phyloP scores from a whole-genome alignment of 2,329 filamentous ascomycete species.

The Neopestalotiopsis sp. region DNA sequence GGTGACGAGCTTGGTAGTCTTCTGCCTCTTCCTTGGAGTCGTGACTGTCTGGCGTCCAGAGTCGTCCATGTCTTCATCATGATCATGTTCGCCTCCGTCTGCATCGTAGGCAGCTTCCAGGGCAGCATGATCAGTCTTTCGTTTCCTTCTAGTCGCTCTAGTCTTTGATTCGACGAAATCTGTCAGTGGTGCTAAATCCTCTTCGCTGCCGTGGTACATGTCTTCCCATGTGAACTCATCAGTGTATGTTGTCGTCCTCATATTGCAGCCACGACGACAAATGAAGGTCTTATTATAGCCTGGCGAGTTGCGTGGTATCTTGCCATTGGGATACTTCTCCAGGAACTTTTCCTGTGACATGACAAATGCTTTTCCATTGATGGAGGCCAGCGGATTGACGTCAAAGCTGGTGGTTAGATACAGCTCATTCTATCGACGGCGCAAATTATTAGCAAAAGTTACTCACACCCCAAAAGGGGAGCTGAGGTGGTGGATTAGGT shows the following conservation, averaged over 20 bases:
- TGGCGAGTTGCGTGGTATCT: constrained; percentile 72
- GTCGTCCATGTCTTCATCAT: constrained; percentile 35
- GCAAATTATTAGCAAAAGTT: not conserved
- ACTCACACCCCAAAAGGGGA: too few relatives aligned
- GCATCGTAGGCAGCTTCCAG: constrained; percentile 38
- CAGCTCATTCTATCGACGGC: constrained; percentile 72
- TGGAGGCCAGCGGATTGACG: constrained; percentile 82
- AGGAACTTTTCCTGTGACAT: constrained; percentile 75
- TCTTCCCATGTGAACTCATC: constrained; percentile 94
- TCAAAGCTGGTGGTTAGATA: constrained; percentile 91
- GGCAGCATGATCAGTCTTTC: constrained; percentile 30
- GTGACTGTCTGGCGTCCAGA: constrained; percentile 36
- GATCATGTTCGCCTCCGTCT: constrained; percentile 28
- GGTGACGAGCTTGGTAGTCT: constrained; percentile 48
- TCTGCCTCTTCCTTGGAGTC: constrained; percentile 64
- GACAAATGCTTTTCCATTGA: constrained; percentile 86
- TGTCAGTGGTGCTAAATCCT: constrained; percentile 70
- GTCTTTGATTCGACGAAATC: constrained; percentile 74
- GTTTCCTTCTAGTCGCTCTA: constrained; percentile 67
- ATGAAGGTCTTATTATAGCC: constrained; percentile 88
- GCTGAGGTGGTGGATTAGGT: not conserved
- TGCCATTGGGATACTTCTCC: constrained; percentile 73
- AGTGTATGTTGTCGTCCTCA: constrained; percentile 87
- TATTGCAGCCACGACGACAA: constrained; percentile 88
- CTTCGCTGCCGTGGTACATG: constrained; percentile 68